Evolutionary conservation across 192 early-diverging fungal genomes (phyloP).

Genomic region (Piromyces finnis): DNA sequence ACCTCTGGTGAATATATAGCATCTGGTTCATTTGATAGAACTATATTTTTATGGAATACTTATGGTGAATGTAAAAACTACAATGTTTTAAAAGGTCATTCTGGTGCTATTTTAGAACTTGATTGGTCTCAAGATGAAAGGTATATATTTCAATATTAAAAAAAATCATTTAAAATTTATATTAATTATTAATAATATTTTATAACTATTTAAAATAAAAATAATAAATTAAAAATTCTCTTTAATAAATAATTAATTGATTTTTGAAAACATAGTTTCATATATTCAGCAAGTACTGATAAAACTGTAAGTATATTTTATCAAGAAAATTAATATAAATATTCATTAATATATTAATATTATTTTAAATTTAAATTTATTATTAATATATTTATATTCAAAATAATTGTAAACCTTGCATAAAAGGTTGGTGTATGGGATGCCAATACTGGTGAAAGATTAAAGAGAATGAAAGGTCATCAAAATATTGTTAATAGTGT

Average conservation of each 20-base stretch:
- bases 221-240: no score
- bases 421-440: slow-evolving; percentile 70
- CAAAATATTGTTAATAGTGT: slow-evolving; percentile 63
- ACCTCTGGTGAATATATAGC: slow-evolving; percentile 66
- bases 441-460: slow-evolving; percentile 55
- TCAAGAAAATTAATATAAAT: not conserved
- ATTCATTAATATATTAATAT: no score
- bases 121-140: slow-evolving; percentile 74
- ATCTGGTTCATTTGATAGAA: slow-evolving; percentile 60
- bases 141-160: slow-evolving; percentile 18
- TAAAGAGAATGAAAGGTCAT: slow-evolving; percentile 68
- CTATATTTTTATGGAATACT: slow-evolving; percentile 89
- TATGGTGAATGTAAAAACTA: slow-evolving; percentile 84
- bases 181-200: no score
- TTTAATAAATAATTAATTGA: no score
- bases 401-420: no score
- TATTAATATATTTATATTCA: no score
- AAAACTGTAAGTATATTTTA: not conserved
- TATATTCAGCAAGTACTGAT: not conserved
- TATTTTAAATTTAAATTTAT: no score
- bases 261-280: not conserved
- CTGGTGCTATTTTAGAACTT: slow-evolving; percentile 64
- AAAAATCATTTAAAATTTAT: no score
- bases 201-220: no score
- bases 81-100: slow-evolving; percentile 70